A percentile compares a stretch with the other conserved stretches of the same genome.
Evolutionary conservation across 202 grass and related monocot genomes (phyloP).

Genomic region (Sporobolus alterniflorus): DNA sequence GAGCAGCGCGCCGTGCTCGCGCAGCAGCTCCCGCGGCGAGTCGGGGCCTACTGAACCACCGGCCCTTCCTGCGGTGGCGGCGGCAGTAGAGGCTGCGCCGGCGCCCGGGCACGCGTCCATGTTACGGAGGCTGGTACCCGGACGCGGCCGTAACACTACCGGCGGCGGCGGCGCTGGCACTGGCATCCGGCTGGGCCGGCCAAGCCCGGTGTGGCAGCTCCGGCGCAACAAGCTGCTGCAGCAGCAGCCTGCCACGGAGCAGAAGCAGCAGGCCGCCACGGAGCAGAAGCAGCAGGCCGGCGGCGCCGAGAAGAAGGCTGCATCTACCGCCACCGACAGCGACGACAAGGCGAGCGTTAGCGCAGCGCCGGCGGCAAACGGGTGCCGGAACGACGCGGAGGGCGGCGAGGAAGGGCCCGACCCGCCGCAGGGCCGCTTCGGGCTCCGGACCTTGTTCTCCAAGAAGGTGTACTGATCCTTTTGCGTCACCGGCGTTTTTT

Average conservation of each 20-base stretch:
- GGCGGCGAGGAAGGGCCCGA: slow-evolving; percentile 44
- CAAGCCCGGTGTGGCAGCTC: slow-evolving; percentile 82
- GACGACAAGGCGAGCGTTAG: background rate
- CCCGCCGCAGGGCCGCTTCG: slow-evolving; percentile 61
- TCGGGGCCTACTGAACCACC: no score
- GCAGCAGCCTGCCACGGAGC: slow-evolving; percentile 42
- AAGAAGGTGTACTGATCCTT: slow-evolving; percentile 85
- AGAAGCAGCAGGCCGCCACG: slow-evolving; percentile 16
- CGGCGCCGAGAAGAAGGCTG: background rate
- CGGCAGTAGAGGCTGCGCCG: no score
- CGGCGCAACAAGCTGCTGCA: slow-evolving; percentile 62
- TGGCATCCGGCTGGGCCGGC: slow-evolving; percentile 67
- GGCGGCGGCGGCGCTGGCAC: background rate
- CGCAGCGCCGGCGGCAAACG: slow-evolving; percentile 30
- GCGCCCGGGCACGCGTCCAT: slow-evolving; percentile 40
- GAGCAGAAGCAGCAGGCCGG: slow-evolving; percentile 37
- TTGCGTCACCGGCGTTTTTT: background rate
- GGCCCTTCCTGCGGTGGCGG: no score
- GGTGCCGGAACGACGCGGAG: slow-evolving; percentile 54
- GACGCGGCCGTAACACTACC: slow-evolving; percentile 27
- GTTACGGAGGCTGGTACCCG: slow-evolving; percentile 56
- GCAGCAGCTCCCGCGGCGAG: no score
- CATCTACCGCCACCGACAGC: background rate
- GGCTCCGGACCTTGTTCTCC: slow-evolving; percentile 85
- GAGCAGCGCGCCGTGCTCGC: no score